phyloP scores from a whole-genome alignment of 805 yeast genomes.

The Yarrowia hollandica region DNA sequence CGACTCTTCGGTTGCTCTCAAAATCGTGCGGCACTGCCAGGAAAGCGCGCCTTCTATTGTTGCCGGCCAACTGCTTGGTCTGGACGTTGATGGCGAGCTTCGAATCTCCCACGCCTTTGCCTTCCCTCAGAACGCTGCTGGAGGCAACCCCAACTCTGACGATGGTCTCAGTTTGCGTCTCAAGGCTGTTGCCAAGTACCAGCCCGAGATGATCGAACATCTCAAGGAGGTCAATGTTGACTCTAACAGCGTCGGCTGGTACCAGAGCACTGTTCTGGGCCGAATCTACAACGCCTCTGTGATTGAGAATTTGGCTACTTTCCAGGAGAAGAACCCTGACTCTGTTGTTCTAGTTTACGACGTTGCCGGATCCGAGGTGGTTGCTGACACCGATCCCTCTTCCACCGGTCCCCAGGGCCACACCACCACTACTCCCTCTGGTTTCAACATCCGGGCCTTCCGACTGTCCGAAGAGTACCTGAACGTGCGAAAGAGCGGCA shows the following conservation, averaged over 20 bases:
- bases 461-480: constrained; percentile 65
- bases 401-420: constrained; percentile 1
- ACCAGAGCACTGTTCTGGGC: constrained; percentile 68
- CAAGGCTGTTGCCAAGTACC: constrained; percentile 65
- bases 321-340: constrained; percentile 57
- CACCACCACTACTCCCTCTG: constrained; percentile 58
- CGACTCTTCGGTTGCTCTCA: constrained; percentile 46
- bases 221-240: constrained; percentile 65
- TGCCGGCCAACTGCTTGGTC: constrained; percentile 74
- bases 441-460: constrained; percentile 64
- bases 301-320: constrained; percentile 66
- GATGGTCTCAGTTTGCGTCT: constrained; percentile 62
- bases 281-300: constrained; percentile 61
- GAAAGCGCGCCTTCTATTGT: constrained; percentile 61
- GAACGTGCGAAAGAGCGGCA: constrained; percentile 51
- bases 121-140: constrained; percentile 51
- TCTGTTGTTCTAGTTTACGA: constrained; percentile 62
- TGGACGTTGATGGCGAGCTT: constrained; percentile 56
- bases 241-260: constrained; percentile 77
- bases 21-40: constrained; percentile 66
- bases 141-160: constrained; percentile 48
- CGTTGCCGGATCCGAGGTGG: constrained; percentile 42
- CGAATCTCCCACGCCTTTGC: constrained; percentile 62
- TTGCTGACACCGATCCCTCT: not conserved
- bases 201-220: constrained; percentile 62